Evolutionary conservation across 257 asterid genomes (phyloP).

Genomic region (Nicotiana undulata): DNA sequence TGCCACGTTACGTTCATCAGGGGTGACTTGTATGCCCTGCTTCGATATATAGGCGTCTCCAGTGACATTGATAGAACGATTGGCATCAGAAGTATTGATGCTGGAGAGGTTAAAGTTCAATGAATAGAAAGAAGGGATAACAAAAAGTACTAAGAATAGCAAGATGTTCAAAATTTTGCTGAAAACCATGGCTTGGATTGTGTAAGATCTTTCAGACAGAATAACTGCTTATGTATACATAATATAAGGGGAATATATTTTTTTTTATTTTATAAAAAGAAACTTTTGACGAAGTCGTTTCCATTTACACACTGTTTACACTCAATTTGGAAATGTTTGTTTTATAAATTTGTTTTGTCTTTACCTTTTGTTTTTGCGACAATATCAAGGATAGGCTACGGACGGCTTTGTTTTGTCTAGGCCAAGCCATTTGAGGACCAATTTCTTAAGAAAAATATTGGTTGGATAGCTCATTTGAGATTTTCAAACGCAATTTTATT

Average conservation of each 20-base stretch:
- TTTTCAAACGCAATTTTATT: no score
- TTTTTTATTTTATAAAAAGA: background rate
- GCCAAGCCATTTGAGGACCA: no score
- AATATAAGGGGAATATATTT: background rate
- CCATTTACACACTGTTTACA: background rate
- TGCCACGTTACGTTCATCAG: slow-evolving; percentile 2
- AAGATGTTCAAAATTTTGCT: background rate
- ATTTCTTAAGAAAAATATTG: no score
- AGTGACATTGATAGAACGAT: background rate
- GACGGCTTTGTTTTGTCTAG: background rate
- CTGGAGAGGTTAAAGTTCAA: slow-evolving; percentile 21
- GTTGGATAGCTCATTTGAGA: no score
- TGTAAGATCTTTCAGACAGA: background rate
- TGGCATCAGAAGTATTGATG: background rate
- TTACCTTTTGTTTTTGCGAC: background rate
- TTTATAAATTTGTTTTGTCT: background rate
- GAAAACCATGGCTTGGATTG: background rate
- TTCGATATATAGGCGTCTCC: slow-evolving; percentile 21
- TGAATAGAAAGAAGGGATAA: slow-evolving; percentile 13
- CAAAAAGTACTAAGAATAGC: background rate
- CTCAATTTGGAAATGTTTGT: background rate
- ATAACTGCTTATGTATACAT: background rate
- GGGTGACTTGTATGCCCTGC: slow-evolving; percentile 28
- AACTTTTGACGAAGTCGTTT: background rate
- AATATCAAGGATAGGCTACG: background rate